phyloP scores from a whole-genome alignment of 768 basidiomycete genomes.

The Phlebiopsis gigantea region DNA sequence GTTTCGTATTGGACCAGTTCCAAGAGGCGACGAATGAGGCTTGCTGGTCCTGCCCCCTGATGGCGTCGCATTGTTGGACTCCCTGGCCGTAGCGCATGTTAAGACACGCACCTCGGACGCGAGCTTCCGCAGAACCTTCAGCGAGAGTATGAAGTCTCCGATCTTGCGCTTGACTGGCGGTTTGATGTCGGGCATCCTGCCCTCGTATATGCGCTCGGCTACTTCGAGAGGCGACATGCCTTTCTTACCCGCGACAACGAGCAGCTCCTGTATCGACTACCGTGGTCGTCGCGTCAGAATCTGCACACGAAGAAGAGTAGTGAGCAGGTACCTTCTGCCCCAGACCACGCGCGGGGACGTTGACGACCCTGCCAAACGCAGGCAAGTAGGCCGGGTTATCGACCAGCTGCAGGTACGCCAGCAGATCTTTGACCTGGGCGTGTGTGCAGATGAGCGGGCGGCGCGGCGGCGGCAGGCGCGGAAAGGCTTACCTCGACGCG shows the following conservation, averaged over 20 bases:
- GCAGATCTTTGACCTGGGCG: conserved; percentile 69
- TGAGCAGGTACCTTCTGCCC: conserved; percentile 64
- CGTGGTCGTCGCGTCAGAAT: conserved; percentile 1
- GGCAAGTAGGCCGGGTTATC: conserved; percentile 68
- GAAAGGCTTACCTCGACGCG: conserved; percentile 45
- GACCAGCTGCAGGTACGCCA: conserved; percentile 77
- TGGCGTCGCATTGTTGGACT: not conserved
- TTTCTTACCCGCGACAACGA: conserved; percentile 43
- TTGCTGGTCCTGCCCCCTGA: conserved; percentile 56
- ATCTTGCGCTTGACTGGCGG: conserved; percentile 63
- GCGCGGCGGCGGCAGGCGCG: conserved; percentile 27
- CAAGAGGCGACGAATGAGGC: conserved; percentile 55
- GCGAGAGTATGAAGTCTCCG: conserved; percentile 49
- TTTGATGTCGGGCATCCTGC: conserved; percentile 57
- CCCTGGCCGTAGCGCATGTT: too few relatives aligned
- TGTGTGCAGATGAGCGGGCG: not conserved
- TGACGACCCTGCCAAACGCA: conserved; percentile 68
- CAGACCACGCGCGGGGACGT: conserved; percentile 65
- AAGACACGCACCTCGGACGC: conserved; percentile 50
- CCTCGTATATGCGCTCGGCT: conserved; percentile 60
- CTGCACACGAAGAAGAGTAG: not conserved
- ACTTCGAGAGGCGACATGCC: conserved; percentile 52
- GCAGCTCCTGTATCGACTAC: conserved; percentile 59
- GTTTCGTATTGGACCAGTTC: conserved; percentile 59
- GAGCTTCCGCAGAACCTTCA: conserved; percentile 46